Evolutionary conservation across 805 yeast species (phyloP).

Genomic region (Myxozyma sirexii): DNA sequence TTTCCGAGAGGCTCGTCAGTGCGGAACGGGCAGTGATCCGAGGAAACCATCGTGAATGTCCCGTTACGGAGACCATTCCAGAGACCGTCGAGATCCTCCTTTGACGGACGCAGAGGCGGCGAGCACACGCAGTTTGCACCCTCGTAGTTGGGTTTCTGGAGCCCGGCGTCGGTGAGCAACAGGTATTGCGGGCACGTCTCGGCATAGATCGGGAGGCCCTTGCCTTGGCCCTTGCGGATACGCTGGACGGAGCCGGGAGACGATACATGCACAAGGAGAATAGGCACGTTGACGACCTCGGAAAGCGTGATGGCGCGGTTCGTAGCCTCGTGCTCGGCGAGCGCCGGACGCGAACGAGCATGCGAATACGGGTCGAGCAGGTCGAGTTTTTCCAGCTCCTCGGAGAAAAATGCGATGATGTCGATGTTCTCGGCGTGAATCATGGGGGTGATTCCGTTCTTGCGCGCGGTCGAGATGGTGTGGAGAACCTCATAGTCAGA

Average conservation of each 20-base stretch:
- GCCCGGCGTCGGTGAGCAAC: slow-evolving; percentile 47
- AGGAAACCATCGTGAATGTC: slow-evolving; percentile 51
- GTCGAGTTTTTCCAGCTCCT: slow-evolving; percentile 47
- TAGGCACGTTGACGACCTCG: slow-evolving; percentile 50
- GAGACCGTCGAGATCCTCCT: slow-evolving; percentile 48
- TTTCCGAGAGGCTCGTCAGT: slow-evolving; percentile 50
- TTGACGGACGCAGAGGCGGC: slow-evolving; percentile 52
- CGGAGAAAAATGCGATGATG: slow-evolving; percentile 49
- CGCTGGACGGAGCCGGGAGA: slow-evolving; percentile 48
- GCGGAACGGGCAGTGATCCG: slow-evolving; percentile 53
- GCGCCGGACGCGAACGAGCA: slow-evolving; percentile 51
- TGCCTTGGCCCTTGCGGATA: slow-evolving; percentile 50
- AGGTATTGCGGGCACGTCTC: slow-evolving; percentile 59
- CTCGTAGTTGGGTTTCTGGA: slow-evolving; percentile 47
- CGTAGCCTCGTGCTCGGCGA: slow-evolving; percentile 56
- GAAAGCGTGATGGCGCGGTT: slow-evolving; percentile 52
- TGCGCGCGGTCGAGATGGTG: slow-evolving; percentile 47
- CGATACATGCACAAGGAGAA: slow-evolving; percentile 55
- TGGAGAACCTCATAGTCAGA: slow-evolving; percentile 49
- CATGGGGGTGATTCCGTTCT: slow-evolving; percentile 52
- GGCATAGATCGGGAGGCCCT: slow-evolving; percentile 49
- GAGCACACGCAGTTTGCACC: slow-evolving; percentile 57
- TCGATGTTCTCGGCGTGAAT: slow-evolving; percentile 57
- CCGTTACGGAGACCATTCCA: slow-evolving; percentile 54
- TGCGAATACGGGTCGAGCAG: slow-evolving; percentile 51